Percentiles rank a stretch among this genome's conserved stretches.
Conservation (phyloP, 1,284 basidiomycete species). For the Puccinia novopanici region DNA sequence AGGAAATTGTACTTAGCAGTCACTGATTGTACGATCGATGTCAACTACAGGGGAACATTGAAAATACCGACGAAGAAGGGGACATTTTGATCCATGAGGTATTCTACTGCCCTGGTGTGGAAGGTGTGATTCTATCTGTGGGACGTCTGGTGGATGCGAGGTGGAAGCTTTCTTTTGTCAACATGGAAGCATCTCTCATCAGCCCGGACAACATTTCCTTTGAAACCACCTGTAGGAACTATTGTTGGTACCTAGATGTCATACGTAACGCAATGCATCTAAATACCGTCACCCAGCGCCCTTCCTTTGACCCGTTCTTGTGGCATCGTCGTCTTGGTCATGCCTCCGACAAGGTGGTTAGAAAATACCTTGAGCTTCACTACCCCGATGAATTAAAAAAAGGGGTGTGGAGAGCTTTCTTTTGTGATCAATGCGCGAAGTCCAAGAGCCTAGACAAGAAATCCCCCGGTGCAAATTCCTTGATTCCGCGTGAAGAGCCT, state of each 20-base stretch:
- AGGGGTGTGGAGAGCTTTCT: too few species aligned
- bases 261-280: background rate
- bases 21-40: background rate
- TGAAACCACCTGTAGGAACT: background rate
- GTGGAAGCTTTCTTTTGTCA: background rate
- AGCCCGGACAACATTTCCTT: background rate
- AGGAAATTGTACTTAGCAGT: background rate
- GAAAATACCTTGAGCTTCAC: background rate
- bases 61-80: too few species aligned
- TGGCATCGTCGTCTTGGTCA: conserved; percentile 22
- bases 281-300: background rate
- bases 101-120: too few species aligned
- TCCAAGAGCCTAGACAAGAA: too few species aligned
- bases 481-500: too few species aligned
- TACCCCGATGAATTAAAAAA: too few species aligned
- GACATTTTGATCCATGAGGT: too few species aligned
- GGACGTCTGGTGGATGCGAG: background rate
- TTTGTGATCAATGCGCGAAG: too few species aligned
- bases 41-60: too few species aligned
- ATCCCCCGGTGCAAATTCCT: too few species aligned
- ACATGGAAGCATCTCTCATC: background rate
- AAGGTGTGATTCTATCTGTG: too few species aligned
- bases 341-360: background rate
- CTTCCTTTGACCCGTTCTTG: background rate
- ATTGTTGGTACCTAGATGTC: background rate